phyloP scores from a whole-genome alignment of 352 stramenopile species.

The Globisporangium nodosum region DNA sequence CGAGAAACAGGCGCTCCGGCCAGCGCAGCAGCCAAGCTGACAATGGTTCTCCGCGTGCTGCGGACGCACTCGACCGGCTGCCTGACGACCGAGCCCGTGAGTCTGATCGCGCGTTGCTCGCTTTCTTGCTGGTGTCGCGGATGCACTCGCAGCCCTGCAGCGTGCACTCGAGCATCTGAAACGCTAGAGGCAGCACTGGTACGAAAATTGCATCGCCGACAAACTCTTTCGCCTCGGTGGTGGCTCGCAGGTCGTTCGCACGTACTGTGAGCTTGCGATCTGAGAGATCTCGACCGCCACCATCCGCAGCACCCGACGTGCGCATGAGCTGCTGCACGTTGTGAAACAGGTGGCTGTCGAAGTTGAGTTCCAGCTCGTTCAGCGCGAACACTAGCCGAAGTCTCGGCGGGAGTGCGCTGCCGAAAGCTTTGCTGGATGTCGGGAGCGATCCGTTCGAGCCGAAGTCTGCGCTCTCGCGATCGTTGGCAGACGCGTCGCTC shows the following conservation, averaged over 20 bases:
- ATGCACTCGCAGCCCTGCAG: constrained; percentile 53
- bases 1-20: constrained; percentile 38
- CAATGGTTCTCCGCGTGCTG: not conserved
- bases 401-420: constrained; percentile 19
- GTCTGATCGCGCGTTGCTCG: not conserved
- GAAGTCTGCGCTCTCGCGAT: not conserved
- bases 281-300: not conserved
- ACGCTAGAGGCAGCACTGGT: constrained; percentile 49
- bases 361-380: constrained; percentile 46
- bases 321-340: constrained; percentile 27
- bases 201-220: constrained; percentile 56
- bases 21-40: constrained; percentile 8
- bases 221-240: constrained; percentile 68
- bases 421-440: not conserved
- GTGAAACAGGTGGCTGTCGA: constrained; percentile 30
- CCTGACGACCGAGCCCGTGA: not conserved
- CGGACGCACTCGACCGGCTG: not conserved
- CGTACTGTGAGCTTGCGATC: constrained; percentile 22
- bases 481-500: not conserved
- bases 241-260: constrained; percentile 33
- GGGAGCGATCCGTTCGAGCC: not conserved
- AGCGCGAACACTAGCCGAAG: constrained; percentile 37
- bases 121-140: constrained; percentile 7
- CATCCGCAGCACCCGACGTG: not conserved
- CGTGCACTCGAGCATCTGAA: constrained; percentile 70